Base-by-base conservation (phyloP, 2,329 filamentous ascomycete species). In the Microdochium nivale region DNA sequence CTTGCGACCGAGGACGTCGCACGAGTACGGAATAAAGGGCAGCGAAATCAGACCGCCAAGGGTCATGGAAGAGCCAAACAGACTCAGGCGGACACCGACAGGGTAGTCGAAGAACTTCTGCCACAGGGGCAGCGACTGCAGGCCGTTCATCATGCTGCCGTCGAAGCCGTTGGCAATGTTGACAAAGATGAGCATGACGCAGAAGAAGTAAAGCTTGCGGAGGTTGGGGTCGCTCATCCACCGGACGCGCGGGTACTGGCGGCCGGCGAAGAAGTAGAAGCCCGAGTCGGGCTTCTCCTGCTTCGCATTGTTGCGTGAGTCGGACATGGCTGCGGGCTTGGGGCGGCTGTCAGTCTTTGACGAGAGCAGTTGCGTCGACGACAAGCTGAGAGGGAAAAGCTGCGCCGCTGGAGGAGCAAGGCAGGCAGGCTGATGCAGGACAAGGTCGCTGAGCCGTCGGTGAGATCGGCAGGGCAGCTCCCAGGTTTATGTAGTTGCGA, bases 141-240 rank as follows among this genome's bases (percentile, higher is more conserved):
- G 56, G 13, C 66, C 68, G 50, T 70, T 70, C 63, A 68, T 68
- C 43, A 70, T 56, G 3, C 66, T 67, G 11, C 62, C 70, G 63
- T 72, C 70, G 47, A 70, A 73, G 4, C 71, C 70, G 23, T 62
- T 64, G 3, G 68, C 56, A 51, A 57, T 54, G 44, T 56, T 52
- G 23, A 60, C 52, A 51, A 58, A 58, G 51, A 53, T 46, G 14
- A 54, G 47, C 48, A 55, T 50, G 43, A 52, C 58, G 0, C 58
- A 55, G 16, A 51, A 44, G 40, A 44, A 19, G 40, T 44, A 44
- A 5, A 44, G 40, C 13, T 24, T 21, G 3, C n/a, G 40, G 14
- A 44, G 16, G 40, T 44, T 44, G 40, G 13, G 55, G 19, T 55
- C 52, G 49, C 55, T 54, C 21, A 58, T 57, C 57, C 58, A 59